These are phyloP conservation scores for Colletotrichum tropicale DNA, from an alignment of 2,329 filamentous ascomycete genomes.

Conservation along the genomic window DNA sequence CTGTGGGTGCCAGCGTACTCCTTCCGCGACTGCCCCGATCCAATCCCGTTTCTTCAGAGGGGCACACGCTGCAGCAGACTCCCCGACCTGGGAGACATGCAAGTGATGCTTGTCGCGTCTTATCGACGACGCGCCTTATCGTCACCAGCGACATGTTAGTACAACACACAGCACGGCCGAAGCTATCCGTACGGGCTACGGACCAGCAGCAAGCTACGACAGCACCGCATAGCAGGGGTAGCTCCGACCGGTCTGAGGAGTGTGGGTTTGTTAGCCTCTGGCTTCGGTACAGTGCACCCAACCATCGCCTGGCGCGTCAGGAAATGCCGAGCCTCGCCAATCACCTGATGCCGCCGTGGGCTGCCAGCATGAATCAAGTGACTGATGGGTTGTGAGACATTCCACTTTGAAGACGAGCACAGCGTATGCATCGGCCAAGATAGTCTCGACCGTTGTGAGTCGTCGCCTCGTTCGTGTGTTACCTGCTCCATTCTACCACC, in stretches of 20 bases:
- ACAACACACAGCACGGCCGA: not conserved
- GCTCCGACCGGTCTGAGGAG: not conserved
- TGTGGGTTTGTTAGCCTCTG: not conserved
- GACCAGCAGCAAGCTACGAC: not conserved
- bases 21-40: constrained; percentile 18
- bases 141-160: not conserved
- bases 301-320: not conserved
- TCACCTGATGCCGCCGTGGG: constrained; percentile 21
- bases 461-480: not conserved
- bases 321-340: constrained; percentile 19
- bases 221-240: not conserved
- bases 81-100: not conserved
- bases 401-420: constrained; percentile 3
- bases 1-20: not conserved
- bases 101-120: constrained; percentile 3
- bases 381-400: constrained; percentile 22
- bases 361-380: constrained; percentile 21
- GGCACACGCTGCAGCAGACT: constrained; percentile 11
- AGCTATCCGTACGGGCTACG: not conserved
- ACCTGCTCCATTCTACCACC: not conserved
- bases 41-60: constrained; percentile 17
- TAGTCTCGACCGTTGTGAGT: not conserved
- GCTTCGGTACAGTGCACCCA: not conserved
- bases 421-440: not conserved
- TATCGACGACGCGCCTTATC: not conserved